Evolutionary conservation across 2,329 filamentous ascomycete species (phyloP).

Genomic region (Colletotrichum plurivorum): DNA sequence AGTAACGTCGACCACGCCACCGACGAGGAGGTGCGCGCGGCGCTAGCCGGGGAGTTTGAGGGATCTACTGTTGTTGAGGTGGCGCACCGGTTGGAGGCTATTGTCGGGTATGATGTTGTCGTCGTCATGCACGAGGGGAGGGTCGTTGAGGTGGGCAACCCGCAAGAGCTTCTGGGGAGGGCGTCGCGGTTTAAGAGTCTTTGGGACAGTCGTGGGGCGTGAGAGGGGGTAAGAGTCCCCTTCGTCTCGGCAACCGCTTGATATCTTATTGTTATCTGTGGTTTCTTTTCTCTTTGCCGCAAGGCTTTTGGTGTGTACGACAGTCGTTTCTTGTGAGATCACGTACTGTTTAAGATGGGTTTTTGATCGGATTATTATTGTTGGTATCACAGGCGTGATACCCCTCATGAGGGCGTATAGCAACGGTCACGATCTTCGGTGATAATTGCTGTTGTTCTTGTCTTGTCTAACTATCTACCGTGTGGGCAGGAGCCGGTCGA

Average conservation of each 20-base stretch:
- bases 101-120: constrained; percentile 46
- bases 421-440: too few relatives aligned
- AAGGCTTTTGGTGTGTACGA: too few relatives aligned
- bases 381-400: too few relatives aligned
- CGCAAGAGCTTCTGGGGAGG: constrained; percentile 44
- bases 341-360: too few relatives aligned
- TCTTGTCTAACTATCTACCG: too few relatives aligned
- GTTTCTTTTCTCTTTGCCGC: neutral
- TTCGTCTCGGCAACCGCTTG: neutral
- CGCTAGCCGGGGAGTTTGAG: constrained; percentile 43
- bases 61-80: constrained; percentile 49
- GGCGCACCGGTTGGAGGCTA: constrained; percentile 47
- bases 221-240: neutral
- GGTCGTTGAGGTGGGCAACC: constrained; percentile 46
- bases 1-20: constrained; percentile 50
- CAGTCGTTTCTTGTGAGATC: too few relatives aligned
- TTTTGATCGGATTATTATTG: too few relatives aligned
- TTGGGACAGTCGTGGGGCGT: constrained; percentile 43
- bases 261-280: too few relatives aligned
- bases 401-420: too few relatives aligned
- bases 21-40: constrained; percentile 44
- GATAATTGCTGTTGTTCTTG: too few relatives aligned
- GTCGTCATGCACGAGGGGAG: constrained; percentile 48
- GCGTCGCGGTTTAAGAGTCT: constrained; percentile 44
- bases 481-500: too few relatives aligned